Base-by-base conservation (phyloP, 495 filamentous ascomycete genomes). In the Lineolata rhizophorae region DNA sequence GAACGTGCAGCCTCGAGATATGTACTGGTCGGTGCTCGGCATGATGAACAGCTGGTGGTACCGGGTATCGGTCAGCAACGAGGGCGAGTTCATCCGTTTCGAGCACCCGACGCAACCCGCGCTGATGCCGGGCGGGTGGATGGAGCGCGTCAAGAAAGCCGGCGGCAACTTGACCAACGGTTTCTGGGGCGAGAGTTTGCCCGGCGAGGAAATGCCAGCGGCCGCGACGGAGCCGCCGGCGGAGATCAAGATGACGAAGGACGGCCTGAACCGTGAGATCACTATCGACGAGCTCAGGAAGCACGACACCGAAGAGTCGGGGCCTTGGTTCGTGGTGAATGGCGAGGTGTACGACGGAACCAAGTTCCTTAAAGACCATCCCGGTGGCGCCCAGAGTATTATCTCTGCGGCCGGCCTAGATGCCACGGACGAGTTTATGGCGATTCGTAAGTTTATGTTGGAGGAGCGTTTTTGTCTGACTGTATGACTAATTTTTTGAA, bases 21-120 rank as follows among this genome's bases (percentile, higher is more conserved):
- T 92, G 76, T 95, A 95, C 52, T 95, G 85, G 85, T 78, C 67
- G 35, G 84, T 93, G 12, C 55, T 94, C 26, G 85, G 85, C 0
- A 95, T 95, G 85, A 95, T 95, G 85, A 92, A 95, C 48, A 94
- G 92, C 45, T 76, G 83, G 4, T 95, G 85, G 85, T 95, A 73
- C 50, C 61, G 85, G 11, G 62, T 95, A 4, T 64, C 70, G 3
- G 79, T 95, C 35, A 69, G 64, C 26, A 72, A 73, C 35, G 77
- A 91, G 39, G 63, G 56, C 0, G 59, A 69, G 20, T 47, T 39
- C 15, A 50, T 95, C 27, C 63, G 67, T 5, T 94, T 95, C 36
- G 84, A 94, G 40, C 85, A 95, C 43, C 85, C 85, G 1, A 91
- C 79, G 1, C 76, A 83, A 42, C 83, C 85, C 9, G 72, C 71